Base-by-base conservation (phyloP, 495 filamentous ascomycete genomes). In the Hypoxylon intermedium region DNA sequence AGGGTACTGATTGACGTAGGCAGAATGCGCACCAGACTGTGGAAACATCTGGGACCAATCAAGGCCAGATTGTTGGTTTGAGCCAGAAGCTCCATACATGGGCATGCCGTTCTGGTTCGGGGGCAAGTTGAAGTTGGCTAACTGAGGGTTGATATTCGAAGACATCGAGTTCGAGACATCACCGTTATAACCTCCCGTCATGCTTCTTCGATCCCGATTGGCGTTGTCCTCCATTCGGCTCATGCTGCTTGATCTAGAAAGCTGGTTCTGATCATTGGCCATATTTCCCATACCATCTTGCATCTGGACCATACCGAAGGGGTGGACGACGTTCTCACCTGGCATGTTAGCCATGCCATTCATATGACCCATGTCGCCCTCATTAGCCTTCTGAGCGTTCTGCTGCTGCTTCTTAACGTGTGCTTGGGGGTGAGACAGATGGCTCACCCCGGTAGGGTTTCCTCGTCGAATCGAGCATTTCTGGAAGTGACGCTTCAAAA, bases 401-500 rank as follows among this genome's bases (percentile, higher is more conserved):
- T 83, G 82, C 73, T 87, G 81, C 59, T 81, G 80, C 73, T 89
- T 91, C 79, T 91, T 92, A 60, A 93, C 79, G 75, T 94, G 90
- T 58, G 89, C 89, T 74, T 92, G 88, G 36, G 94, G 88, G 75
- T 96, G 90, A 51, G 92, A 92, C 68, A 98, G 77, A 82, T 98
- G 93, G 66, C 86, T 94, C 53, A 87, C 89, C 52, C 92, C 92
- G 18, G 89, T 95, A 20, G 93, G 93, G 77, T 97, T 97, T 40
- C 94, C 94, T 62, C 94, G 86, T 62, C 94, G 86, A 47, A 96
- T 87, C 24, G 93, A 96, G 76, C 94, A 98, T 76, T 98, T 98
- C 72, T 96, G 91, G 74, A 98, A 98, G 74, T 98, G 94, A 55
- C 94, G 89, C 79, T 98, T 98, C 71, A 98, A 78, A 62, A 98